These are phyloP conservation scores for Arthonia radiata DNA, from an alignment of 495 filamentous ascomycete species.

Conservation along the genomic window DNA sequence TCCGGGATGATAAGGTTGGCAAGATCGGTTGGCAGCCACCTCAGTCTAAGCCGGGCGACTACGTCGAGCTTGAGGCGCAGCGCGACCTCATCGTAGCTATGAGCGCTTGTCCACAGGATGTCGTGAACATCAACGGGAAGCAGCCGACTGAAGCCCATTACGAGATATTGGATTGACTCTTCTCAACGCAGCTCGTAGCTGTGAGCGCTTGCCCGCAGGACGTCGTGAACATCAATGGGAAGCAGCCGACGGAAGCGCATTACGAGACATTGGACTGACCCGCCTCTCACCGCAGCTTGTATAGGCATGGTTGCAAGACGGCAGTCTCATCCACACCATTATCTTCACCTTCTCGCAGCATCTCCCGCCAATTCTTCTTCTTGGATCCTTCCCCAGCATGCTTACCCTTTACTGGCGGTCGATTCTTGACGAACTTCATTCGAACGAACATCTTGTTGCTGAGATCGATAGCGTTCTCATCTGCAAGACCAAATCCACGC, in stretches of 20 bases:
- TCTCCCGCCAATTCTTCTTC: conserved; percentile 13
- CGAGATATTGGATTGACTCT: conserved; percentile 1
- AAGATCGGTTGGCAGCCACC: conserved; percentile 13
- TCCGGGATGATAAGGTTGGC: conserved; percentile 11
- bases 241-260: conserved; percentile 15
- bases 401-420: conserved; percentile 44
- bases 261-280: conserved; percentile 4
- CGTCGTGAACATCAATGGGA: conserved; percentile 16
- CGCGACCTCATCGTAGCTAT: conserved; percentile 17
- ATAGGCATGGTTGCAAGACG: conserved; percentile 88
- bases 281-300: conserved; percentile 57
- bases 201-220: conserved; percentile 23
- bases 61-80: conserved; percentile 15
- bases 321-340: conserved; percentile 31
- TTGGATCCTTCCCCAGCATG: conserved; percentile 25
- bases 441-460: conserved; percentile 95
- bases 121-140: conserved; percentile 16
- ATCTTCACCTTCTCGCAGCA: conserved; percentile 20
- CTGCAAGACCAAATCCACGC: conserved; percentile 52
- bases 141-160: conserved; percentile 16
- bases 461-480: conserved; percentile 40
- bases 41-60: conserved; percentile 13
- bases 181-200: conserved; percentile 14
- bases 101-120: conserved; percentile 22
- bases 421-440: conserved; percentile 74